Evolutionary conservation across 495 filamentous ascomycete species (phyloP), one percentile per base, ranked within the genome.

Genomic region (Astrocystis sublimbata): DNA sequence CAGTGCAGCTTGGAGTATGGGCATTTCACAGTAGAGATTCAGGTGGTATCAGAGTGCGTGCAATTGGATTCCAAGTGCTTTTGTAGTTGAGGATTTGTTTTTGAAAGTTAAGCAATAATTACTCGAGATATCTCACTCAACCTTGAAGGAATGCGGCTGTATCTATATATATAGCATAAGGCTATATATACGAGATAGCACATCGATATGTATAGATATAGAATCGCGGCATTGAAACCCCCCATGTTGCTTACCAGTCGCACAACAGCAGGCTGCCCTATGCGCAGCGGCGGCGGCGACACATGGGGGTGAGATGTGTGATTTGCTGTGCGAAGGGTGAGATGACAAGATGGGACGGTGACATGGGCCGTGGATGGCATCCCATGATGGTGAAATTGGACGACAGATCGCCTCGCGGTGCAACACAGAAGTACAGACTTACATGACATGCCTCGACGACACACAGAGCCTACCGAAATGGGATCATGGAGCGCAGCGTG

Each of bases 241-340:
- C 35, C 4, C 10, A 23, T n/a, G n/a, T n/a, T n/a, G 15, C n/a
- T 28, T 13, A 3, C n/a, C 40, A 57, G 40, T 57, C 9, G 54
- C 54, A 45, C 54, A 31, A 49, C 41, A 36, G 42, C 38, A 47
- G 38, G 28, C 24, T 58, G 28, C 23, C 26, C 30, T 30, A 47
- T 38, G 41, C 28, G 36, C 56, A 38, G 17, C 41, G 41, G 28
- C 12, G 49, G 23, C n/a, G 1, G 49, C 41, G 21, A 26, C 30
- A 28, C 56, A 36, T 49, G 41, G 41, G 31, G 46, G 31, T 35
- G 41, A 24, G n/a, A n/a, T n/a, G n/a, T n/a, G n/a, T n/a, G n/a
- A n/a, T n/a, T n/a, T n/a, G n/a, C n/a, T n/a, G n/a, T n/a, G n/a
- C n/a, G n/a, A n/a, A n/a, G n/a, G n/a, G n/a, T n/a, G n/a, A n/a